Base-by-base conservation (phyloP, 768 basidiomycete genomes). In the Lactarius evosmus region DNA sequence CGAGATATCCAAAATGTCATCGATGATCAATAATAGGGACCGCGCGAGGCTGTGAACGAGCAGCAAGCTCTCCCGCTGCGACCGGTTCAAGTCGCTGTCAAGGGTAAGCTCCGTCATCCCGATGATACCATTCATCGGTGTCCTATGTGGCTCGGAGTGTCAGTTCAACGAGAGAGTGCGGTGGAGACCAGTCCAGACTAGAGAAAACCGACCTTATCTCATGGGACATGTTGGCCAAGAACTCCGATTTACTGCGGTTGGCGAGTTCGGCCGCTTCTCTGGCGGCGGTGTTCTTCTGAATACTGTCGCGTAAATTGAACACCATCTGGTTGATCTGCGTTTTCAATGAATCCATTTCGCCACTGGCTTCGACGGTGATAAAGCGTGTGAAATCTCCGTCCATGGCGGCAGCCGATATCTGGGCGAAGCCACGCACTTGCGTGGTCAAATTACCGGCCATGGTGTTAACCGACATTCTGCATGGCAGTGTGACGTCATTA, bases 291-390 rank as follows among this genome's bases (percentile, higher is more conserved):
- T 99, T 98, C 87, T 95, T 97, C 83, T 98, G 96, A 58, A 99
- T 97, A 68, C 86, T 88, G 73, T 98, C 95, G 29, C 97, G 82
- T 76, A 99, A 82, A 70, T 95, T 95, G 80, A 93, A 96, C 61
- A 99, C 93, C 97, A 98, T 99, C 76, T 97, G 92, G 70, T 95
- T 95, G 79, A 96, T 95, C 77, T 96, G 96, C 1, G 94, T 97
- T 83, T 99, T 98, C 78, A 99, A 83, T 54, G 93, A 95, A 76
- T 98, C 95, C 97, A 98, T 98, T 76, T 99, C 97, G 57, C 97
- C 97, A 66, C 86, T 89, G 1, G 97, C 97, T 71, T 98, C 96
- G 71, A 99, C 97, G 30, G 97, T 98, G 79, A 99, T 98, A 82
- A 98, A 99, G 19, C 95, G 86, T 27, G 94, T 96, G 76, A 98